These are phyloP conservation scores for Nicotiana obtusifolia DNA, from an alignment of 257 asterid genomes.

Conservation along the genomic window DNA sequence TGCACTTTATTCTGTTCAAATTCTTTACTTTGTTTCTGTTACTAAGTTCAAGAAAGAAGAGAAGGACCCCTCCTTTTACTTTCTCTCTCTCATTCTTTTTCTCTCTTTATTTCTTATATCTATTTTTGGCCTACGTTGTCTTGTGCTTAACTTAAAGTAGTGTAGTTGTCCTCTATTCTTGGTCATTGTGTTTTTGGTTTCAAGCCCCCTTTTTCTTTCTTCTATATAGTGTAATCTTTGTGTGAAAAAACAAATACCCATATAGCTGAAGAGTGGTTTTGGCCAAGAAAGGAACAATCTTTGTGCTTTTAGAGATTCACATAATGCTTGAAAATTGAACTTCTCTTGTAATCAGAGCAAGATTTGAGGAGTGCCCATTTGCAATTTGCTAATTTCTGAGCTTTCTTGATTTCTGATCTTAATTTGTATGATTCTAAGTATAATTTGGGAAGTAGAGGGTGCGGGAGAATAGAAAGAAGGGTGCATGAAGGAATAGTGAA, in stretches of 20 bases:
- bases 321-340: constrained; percentile 18
- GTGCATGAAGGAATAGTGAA: constrained; percentile 67
- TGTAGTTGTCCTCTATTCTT: constrained; percentile 51
- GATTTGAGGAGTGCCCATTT: constrained; percentile 30
- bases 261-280: constrained; percentile 16
- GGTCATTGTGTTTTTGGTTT: constrained; percentile 25
- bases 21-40: constrained; percentile 50
- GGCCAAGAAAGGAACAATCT: constrained; percentile 26
- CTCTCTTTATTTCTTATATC: constrained; percentile 24
- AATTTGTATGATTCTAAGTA: constrained; percentile 5
- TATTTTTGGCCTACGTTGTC: constrained; percentile 53
- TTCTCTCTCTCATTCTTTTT: constrained; percentile 29
- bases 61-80: constrained; percentile 17
- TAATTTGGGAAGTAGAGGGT: constrained; percentile 29
- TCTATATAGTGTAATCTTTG: constrained; percentile 3
- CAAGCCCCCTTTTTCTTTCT: not conserved
- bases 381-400: constrained; percentile 9
- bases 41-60: constrained; percentile 32
- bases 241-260: not conserved
- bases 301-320: constrained; percentile 9
- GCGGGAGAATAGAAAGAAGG: constrained; percentile 20
- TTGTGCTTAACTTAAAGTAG: constrained; percentile 42
- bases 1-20: constrained; percentile 80
- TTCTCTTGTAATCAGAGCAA: constrained; percentile 10
- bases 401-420: constrained; percentile 8